Base-by-base conservation (phyloP, 2,329 filamentous ascomycete genomes). In the Pezicula neosporulosa region DNA sequence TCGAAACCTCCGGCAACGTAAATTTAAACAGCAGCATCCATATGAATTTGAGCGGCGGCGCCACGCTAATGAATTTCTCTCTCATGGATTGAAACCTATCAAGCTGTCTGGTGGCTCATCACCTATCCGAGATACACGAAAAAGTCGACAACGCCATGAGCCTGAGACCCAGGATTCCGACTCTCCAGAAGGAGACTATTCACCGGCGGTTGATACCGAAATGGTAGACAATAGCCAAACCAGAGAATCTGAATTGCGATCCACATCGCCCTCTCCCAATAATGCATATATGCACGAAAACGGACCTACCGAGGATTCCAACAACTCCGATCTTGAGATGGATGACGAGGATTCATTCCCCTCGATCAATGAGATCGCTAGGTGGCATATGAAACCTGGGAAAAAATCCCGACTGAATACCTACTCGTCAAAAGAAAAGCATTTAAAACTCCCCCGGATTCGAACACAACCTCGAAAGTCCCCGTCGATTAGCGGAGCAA, bases 291-390 rank as follows among this genome's bases (percentile, higher is more conserved):
- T 8, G 19, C 21, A 39, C 7, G 30, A 16, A 39, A 24, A 46
- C 9, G n/a, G 18, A 16, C 27, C 33, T 47, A 18, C 12, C 18
- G 21, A 27, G 28, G 10, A 6, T 8, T 5, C 28, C 18, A 15
- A 33, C 13, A 33, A 33, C 10, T 33, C 30, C 7, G 37, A 47
- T 24, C 9, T 36, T n/a, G 19, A 39, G 10, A 33, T 33, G 16
- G 53, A 60, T 19, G 59, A 59, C 47, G 60, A 62, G 16, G 60
- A 63, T 6, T 63, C 66, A 30, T 60, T 67, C 46, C 66, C 65
- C 16, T 60, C 63, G 53, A 57, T 66, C 24, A 50, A 61, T 19
- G 56, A 63, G 19, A 47, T 67, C 3, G 13, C 42, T 65, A 10
- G 43, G 35, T 41, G 39, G 43, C 15, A 51, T 47, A 35, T 39